Evolutionary conservation across 768 basidiomycete genomes (phyloP).

Genomic region (Sarcodon sp.): DNA sequence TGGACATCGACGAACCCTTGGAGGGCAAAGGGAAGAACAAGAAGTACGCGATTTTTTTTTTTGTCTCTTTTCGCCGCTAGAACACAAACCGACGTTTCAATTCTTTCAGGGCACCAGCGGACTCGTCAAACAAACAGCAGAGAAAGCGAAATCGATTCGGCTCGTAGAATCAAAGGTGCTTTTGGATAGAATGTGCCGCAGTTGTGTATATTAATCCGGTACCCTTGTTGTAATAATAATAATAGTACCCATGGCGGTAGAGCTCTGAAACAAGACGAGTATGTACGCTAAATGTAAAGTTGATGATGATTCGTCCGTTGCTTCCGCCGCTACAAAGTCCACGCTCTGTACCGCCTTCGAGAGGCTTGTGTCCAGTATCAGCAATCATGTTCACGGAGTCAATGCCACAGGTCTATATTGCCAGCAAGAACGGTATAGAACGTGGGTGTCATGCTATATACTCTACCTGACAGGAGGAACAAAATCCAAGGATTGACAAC

Average conservation of each 20-base stretch:
- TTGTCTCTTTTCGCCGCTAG: background rate
- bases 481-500: too few relatives aligned
- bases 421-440: conserved; percentile 20
- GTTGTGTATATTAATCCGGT: too few relatives aligned
- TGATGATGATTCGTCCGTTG: too few relatives aligned
- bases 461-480: background rate
- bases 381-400: background rate
- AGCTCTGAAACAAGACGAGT: too few relatives aligned
- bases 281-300: too few relatives aligned
- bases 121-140: background rate
- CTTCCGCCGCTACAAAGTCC: too few relatives aligned
- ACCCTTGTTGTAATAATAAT: too few relatives aligned
- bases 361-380: too few relatives aligned
- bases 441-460: conserved; percentile 16
- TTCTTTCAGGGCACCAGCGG: background rate
- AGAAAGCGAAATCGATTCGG: background rate
- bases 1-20: conserved; percentile 57
- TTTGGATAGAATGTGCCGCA: too few relatives aligned
- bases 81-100: background rate
- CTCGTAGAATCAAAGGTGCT: too few relatives aligned
- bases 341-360: too few relatives aligned
- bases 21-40: conserved; percentile 43
- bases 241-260: too few relatives aligned
- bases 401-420: conserved; percentile 6
- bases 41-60: conserved; percentile 29